Percentiles rank a stretch among this genome's conserved stretches.
These are phyloP conservation scores for Euphorbia lathyris DNA, from an alignment of 345 rosid genomes.

Conservation along the genomic window DNA sequence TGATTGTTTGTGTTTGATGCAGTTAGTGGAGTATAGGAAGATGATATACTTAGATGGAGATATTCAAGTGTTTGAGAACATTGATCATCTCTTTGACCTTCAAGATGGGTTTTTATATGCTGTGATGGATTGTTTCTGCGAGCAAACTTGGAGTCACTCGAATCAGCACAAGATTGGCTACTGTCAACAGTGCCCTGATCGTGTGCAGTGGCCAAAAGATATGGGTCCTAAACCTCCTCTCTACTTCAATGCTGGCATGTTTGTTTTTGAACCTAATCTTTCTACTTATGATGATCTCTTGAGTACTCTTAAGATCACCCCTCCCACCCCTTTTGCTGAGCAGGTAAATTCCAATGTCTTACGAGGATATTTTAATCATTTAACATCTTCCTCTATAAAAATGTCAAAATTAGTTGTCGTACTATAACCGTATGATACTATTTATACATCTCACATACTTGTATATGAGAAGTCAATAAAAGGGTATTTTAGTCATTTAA, in stretches of 20 bases:
- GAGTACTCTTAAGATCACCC: conserved; percentile 38
- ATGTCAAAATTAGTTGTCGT: too few species aligned
- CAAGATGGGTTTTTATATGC: conserved; percentile 12
- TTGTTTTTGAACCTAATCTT: conserved; percentile 59
- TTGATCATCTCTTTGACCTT: conserved; percentile 14
- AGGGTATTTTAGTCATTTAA: too few species aligned
- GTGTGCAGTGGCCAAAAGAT: conserved; percentile 29
- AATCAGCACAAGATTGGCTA: conserved; percentile 12
- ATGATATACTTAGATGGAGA: conserved; percentile 20
- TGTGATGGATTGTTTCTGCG: conserved; percentile 17
- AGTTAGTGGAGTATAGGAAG: conserved; percentile 19
- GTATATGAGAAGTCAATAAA: too few species aligned
- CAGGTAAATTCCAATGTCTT: conserved; percentile 32
- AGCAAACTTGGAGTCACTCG: conserved; percentile 13
- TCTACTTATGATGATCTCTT: conserved; percentile 51
- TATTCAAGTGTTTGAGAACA: conserved; percentile 15
- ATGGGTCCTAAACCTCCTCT: conserved; percentile 58
- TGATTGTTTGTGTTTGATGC: not conserved
- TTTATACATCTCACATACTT: too few species aligned
- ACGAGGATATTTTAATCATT: not conserved
- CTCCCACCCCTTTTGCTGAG: conserved; percentile 71
- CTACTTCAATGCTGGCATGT: conserved; percentile 80
- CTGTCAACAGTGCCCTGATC: conserved; percentile 14
- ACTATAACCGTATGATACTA: too few species aligned
- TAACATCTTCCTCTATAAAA: not conserved